These are phyloP conservation scores for Vanderwaltozyma polyspora DNA, from an alignment of 805 yeast genomes.

Conservation along the genomic window DNA sequence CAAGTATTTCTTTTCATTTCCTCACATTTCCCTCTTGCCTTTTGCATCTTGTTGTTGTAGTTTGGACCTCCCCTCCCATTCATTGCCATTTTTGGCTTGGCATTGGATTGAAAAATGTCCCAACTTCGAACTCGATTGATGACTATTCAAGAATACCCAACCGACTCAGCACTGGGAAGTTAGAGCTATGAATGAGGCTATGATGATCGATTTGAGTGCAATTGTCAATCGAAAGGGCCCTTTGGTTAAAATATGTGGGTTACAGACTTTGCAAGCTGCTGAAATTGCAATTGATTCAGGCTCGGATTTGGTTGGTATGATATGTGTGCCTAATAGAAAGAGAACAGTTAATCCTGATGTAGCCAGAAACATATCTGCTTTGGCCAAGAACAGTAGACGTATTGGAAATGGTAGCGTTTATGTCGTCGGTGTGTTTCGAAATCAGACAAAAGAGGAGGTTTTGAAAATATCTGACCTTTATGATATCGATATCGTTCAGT, in stretches of 20 bases:
- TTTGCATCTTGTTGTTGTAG: no score
- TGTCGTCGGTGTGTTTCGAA: conserved; percentile 82
- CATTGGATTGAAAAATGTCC: no score
- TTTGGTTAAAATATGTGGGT: conserved; percentile 83
- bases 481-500: conserved; percentile 66
- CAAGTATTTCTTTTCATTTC: no score
- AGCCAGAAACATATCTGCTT: conserved; percentile 37
- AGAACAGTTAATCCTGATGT: conserved; percentile 47
- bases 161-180: no score
- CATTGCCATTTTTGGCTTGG: no score
- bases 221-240: not conserved
- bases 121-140: no score
- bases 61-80: no score
- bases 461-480: conserved; percentile 30
- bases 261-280: conserved; percentile 60
- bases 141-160: no score
- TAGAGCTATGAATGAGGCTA: no score
- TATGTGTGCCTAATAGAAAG: conserved; percentile 71
- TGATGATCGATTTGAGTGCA: no score
- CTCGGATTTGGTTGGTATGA: conserved; percentile 73
- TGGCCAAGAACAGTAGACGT: conserved; percentile 24
- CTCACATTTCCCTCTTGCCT: no score
- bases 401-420: conserved; percentile 37
- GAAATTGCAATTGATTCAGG: conserved; percentile 55
- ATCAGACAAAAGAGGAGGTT: conserved; percentile 63